phyloP scores from a whole-genome alignment of 129 eudicot species.

The Artemisia argyi region DNA sequence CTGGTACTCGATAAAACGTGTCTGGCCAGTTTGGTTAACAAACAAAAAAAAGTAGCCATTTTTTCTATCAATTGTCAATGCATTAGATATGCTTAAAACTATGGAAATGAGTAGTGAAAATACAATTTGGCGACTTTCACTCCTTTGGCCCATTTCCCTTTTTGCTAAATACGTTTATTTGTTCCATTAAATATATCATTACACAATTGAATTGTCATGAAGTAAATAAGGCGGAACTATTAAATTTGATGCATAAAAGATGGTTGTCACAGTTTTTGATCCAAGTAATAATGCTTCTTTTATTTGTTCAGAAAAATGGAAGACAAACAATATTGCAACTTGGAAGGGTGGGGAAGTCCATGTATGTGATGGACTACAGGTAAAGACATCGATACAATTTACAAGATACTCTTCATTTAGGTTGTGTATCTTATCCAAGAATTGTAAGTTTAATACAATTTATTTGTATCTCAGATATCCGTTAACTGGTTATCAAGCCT shows the following conservation, averaged over 20 bases:
- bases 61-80: neutral
- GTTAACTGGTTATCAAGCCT: slow-evolving; percentile 90
- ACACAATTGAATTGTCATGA: neutral
- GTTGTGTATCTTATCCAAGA: neutral
- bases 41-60: neutral
- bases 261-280: neutral
- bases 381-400: slow-evolving; percentile 13
- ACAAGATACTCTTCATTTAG: neutral
- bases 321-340: slow-evolving; percentile 84
- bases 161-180: neutral
- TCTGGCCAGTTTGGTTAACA: neutral
- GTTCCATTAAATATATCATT: too few relatives aligned
- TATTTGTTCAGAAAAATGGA: slow-evolving; percentile 60
- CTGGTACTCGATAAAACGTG: neutral
- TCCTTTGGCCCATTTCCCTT: neutral
- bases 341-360: slow-evolving; percentile 78
- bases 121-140: neutral
- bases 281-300: neutral
- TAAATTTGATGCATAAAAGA: too few relatives aligned
- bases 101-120: neutral
- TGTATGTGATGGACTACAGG: slow-evolving; percentile 96
- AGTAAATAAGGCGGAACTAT: neutral
- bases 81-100: neutral
- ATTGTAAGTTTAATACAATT: neutral
- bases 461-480: slow-evolving; percentile 73